Conservation (phyloP, 768 basidiomycete genomes). For the Pisolithus tinctorius region DNA sequence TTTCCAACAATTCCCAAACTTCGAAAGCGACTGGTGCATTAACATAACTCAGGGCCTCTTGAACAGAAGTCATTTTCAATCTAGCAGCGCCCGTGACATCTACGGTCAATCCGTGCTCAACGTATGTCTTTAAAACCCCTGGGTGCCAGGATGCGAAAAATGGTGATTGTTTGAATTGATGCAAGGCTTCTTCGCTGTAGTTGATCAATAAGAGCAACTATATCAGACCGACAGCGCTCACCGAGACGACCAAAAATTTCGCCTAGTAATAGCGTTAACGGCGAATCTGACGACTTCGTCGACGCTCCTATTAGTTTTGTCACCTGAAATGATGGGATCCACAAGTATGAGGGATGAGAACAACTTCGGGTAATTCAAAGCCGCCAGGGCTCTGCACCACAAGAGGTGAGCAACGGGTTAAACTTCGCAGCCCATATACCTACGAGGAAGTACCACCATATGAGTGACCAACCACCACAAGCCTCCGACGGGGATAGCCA, state of each 20-base stretch:
- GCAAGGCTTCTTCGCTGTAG: slow-evolving; percentile 53
- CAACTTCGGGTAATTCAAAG: slow-evolving; percentile 52
- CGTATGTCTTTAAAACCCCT: too few relatives aligned
- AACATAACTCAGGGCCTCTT: slow-evolving; percentile 58
- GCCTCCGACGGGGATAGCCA: slow-evolving; percentile 28
- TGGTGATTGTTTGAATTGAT: slow-evolving; percentile 27
- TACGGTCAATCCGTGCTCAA: too few relatives aligned
- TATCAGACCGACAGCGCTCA: not conserved
- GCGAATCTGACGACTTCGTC: too few relatives aligned
- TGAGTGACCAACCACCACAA: slow-evolving; percentile 77
- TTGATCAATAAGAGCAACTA: not conserved
- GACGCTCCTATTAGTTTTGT: not conserved
- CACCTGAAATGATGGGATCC: slow-evolving; percentile 60
- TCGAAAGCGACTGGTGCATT: slow-evolving; percentile 29
- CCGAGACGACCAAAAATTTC: slow-evolving; percentile 44
- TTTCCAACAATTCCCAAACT: slow-evolving; percentile 21
- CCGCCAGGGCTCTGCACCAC: slow-evolving; percentile 49
- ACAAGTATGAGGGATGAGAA: slow-evolving; percentile 36
- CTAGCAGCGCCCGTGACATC: slow-evolving; percentile 31
- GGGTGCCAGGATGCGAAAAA: too few relatives aligned
- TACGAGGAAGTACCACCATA: slow-evolving; percentile 76
- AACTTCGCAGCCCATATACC: slow-evolving; percentile 22
- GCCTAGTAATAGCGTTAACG: slow-evolving; percentile 35
- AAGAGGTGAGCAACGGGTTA: too few relatives aligned
- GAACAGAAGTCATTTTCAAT: slow-evolving; percentile 61